These are phyloP conservation scores for Mortierella sp. DNA, from an alignment of 371 early-diverging fungal species.

Conservation along the genomic window DNA sequence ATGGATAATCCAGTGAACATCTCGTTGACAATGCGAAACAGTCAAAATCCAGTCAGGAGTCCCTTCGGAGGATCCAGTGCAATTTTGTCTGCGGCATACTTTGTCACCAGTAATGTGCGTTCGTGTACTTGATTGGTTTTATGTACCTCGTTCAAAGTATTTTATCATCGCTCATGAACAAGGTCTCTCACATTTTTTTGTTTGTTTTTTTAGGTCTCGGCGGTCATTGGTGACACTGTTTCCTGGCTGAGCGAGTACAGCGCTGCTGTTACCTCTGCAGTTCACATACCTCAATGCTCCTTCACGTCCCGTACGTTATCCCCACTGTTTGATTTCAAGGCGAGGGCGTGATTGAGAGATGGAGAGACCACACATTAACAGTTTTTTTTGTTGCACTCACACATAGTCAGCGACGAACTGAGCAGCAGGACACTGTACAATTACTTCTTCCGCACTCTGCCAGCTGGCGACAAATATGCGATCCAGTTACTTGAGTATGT, in stretches of 20 bases:
- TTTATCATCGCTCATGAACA: neutral
- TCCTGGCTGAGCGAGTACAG: slow-evolving; percentile 28
- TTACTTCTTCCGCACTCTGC: slow-evolving; percentile 18
- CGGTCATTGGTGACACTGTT: slow-evolving; percentile 17
- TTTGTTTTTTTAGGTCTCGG: slow-evolving; percentile 14
- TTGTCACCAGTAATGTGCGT: slow-evolving; percentile 21
- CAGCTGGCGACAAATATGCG: neutral
- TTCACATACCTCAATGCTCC: slow-evolving; percentile 25
- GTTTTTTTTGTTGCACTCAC: neutral
- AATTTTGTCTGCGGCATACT: slow-evolving; percentile 18
- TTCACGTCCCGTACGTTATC: slow-evolving; percentile 14
- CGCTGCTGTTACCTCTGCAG: slow-evolving; percentile 17
- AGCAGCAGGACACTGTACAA: slow-evolving; percentile 11
- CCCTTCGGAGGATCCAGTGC: slow-evolving; percentile 20
- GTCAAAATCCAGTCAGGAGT: slow-evolving; percentile 11
- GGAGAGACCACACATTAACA: neutral
- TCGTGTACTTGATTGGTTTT: too few relatives aligned
- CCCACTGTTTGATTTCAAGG: neutral
- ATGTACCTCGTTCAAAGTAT: neutral
- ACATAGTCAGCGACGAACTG: slow-evolving; percentile 18
- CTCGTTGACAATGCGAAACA: slow-evolving; percentile 20
- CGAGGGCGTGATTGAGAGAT: neutral
- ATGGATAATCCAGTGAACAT: slow-evolving; percentile 14
- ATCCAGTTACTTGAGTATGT: slow-evolving; percentile 11
- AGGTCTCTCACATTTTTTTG: neutral